Evolutionary conservation across 495 filamentous ascomycete species (phyloP).

Genomic region (Penicillium simplicissimum): DNA sequence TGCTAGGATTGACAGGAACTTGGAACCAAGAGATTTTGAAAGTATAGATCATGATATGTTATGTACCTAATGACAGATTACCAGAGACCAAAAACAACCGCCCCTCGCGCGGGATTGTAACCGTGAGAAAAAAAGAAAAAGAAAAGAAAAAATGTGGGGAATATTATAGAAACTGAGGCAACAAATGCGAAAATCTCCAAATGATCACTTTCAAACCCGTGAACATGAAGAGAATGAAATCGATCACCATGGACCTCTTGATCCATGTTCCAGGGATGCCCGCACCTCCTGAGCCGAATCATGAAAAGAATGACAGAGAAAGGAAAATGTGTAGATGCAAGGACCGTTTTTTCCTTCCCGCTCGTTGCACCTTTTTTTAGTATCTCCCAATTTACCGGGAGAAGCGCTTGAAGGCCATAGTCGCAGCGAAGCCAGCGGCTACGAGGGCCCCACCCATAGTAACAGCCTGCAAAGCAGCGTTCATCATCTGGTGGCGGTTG

Average conservation of each 20-base stretch:
- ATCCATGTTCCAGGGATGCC: constrained; percentile 16
- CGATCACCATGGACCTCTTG: neutral
- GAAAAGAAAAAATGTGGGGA: constrained; percentile 5
- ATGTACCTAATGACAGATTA: constrained; percentile 20
- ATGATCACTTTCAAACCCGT: neutral
- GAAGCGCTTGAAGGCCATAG: constrained; percentile 47
- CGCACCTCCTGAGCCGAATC: constrained; percentile 19
- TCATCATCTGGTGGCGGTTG: constrained; percentile 64
- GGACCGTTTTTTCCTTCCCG: neutral
- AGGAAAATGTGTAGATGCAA: constrained; percentile 11
- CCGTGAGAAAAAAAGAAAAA: constrained; percentile 1
- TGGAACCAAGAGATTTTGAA: neutral
- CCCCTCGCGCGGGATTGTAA: constrained; percentile 7
- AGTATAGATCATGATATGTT: constrained; percentile 4
- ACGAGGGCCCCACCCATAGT: constrained; percentile 50
- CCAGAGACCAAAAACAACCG: constrained; percentile 1
- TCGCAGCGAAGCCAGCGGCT: constrained; percentile 42
- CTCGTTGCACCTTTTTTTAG: neutral
- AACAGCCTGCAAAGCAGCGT: constrained; percentile 53
- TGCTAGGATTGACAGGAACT: constrained; percentile 1
- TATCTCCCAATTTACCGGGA: constrained; percentile 27
- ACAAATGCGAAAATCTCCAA: constrained; percentile 7
- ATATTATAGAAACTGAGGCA: constrained; percentile 18
- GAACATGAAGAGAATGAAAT: constrained; percentile 2
- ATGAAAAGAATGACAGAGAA: constrained; percentile 13